Conservation (phyloP, 2,329 filamentous ascomycete species). For the Aspergillus sp. region DNA sequence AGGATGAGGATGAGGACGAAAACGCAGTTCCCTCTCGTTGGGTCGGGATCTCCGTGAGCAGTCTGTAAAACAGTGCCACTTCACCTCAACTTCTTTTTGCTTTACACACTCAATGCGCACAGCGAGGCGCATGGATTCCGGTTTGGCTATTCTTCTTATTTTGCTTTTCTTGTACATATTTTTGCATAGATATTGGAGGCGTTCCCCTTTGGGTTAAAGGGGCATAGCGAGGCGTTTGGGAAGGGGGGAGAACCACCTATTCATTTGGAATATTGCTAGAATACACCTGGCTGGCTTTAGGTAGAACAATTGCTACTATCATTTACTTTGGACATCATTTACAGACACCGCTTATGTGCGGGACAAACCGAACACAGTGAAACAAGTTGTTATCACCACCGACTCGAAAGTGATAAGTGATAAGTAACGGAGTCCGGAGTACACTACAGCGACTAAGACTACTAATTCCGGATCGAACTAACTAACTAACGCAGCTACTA, state of each 20-base stretch:
- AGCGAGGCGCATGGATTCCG: slow-evolving; percentile 14
- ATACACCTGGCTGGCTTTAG: neutral
- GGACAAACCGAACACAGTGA: neutral
- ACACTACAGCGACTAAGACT: too few relatives aligned
- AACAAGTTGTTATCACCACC: too few relatives aligned
- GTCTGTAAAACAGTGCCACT: slow-evolving; percentile 4
- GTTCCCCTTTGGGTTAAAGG: slow-evolving; percentile 2
- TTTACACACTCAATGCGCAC: neutral
- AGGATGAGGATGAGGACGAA: slow-evolving; percentile 24
- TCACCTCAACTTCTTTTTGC: slow-evolving; percentile 1
- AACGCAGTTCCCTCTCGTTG: slow-evolving; percentile 31
- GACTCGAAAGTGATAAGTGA: too few relatives aligned
- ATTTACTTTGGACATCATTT: too few relatives aligned
- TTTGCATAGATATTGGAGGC: neutral
- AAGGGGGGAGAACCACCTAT: neutral
- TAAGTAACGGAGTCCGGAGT: too few relatives aligned
- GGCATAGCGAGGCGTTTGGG: slow-evolving; percentile 13
- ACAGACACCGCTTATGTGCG: too few relatives aligned
- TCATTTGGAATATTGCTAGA: neutral
- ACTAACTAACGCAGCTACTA: too few relatives aligned
- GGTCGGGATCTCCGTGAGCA: slow-evolving; percentile 30
- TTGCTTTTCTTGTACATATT: slow-evolving; percentile 1
- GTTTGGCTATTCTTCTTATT: slow-evolving; percentile 2
- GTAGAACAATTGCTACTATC: neutral
- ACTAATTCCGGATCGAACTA: too few relatives aligned